Conservation (phyloP, 768 basidiomycete genomes). For the Coprinellus micaceus region DNA sequence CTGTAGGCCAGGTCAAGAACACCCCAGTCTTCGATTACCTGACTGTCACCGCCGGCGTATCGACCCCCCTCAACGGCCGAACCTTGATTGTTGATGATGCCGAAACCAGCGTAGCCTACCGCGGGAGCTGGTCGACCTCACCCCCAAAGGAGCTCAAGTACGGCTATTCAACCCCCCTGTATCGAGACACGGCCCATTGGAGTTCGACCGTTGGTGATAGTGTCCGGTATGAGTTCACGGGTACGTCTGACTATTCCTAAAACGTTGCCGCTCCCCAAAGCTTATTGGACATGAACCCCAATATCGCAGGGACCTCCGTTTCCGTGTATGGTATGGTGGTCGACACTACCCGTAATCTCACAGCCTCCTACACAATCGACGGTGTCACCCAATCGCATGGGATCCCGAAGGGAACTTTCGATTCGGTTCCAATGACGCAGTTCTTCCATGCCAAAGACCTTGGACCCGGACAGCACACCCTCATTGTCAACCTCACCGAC, state of each 20-base stretch:
- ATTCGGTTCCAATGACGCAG: slow-evolving; percentile 30
- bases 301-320: slow-evolving; percentile 32
- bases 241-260: slow-evolving; percentile 17
- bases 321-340: slow-evolving; percentile 33
- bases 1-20: slow-evolving; percentile 20
- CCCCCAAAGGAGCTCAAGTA: slow-evolving; percentile 16
- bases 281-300: slow-evolving; percentile 4
- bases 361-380: slow-evolving; percentile 36
- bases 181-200: slow-evolving; percentile 35
- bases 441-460: slow-evolving; percentile 32
- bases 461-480: slow-evolving; percentile 32
- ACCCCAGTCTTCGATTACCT: slow-evolving; percentile 39
- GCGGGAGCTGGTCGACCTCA: slow-evolving; percentile 31
- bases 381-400: slow-evolving; percentile 23
- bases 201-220: slow-evolving; percentile 31
- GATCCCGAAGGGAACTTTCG: slow-evolving; percentile 25
- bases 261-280: not conserved
- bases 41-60: slow-evolving; percentile 33
- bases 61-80: slow-evolving; percentile 30
- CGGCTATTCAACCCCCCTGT: slow-evolving; percentile 26
- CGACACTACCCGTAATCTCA: slow-evolving; percentile 27
- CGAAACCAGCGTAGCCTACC: slow-evolving; percentile 26
- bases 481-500: slow-evolving; percentile 34
- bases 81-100: slow-evolving; percentile 38
- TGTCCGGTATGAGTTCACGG: slow-evolving; percentile 32